phyloP scores from a whole-genome alignment of 2,329 filamentous ascomycete species.

The Penicillium italicum region DNA sequence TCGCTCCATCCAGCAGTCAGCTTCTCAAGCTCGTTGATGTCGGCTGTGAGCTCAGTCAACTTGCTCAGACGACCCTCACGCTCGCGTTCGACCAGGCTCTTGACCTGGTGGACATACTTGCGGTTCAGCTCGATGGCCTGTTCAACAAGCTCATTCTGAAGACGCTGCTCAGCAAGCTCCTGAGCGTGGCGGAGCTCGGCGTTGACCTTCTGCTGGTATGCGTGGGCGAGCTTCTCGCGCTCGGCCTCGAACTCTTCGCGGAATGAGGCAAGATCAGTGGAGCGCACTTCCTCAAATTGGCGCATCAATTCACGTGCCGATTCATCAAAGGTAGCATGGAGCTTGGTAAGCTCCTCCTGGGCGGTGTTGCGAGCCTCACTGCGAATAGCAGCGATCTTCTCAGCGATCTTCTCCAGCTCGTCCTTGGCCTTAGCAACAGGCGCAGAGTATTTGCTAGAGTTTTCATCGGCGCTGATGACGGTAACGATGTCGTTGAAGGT shows the following conservation, averaged over 20 bases:
- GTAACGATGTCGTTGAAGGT: conserved; percentile 95
- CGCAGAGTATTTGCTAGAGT: conserved; percentile 70
- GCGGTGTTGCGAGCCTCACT: conserved; percentile 65
- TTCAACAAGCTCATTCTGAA: conserved; percentile 81
- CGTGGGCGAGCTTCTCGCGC: conserved; percentile 71
- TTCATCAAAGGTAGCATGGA: conserved; percentile 75
- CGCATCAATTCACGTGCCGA: conserved; percentile 83
- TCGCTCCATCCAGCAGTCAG: conserved; percentile 86
- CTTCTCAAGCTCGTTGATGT: conserved; percentile 78
- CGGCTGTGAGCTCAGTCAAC: conserved; percentile 72
- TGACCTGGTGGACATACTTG: conserved; percentile 74
- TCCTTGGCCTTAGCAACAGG: conserved; percentile 82
- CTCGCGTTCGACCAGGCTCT: conserved; percentile 80
- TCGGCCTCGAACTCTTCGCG: conserved; percentile 84
- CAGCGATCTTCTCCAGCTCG: conserved; percentile 72
- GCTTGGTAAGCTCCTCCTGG: conserved; percentile 67
- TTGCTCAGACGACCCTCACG: conserved; percentile 82
- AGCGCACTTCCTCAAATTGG: conserved; percentile 80
- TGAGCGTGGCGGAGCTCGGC: conserved; percentile 75
- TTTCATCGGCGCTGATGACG: conserved; percentile 82
- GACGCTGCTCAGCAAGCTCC: conserved; percentile 75
- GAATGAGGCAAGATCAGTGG: conserved; percentile 75
- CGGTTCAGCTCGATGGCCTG: conserved; percentile 87
- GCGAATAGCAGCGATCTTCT: conserved; percentile 73
- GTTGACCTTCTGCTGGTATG: conserved; percentile 75